These are phyloP conservation scores for Mesostigma viride DNA, from an alignment of 139 green algal genomes.

Conservation along the genomic window DNA sequence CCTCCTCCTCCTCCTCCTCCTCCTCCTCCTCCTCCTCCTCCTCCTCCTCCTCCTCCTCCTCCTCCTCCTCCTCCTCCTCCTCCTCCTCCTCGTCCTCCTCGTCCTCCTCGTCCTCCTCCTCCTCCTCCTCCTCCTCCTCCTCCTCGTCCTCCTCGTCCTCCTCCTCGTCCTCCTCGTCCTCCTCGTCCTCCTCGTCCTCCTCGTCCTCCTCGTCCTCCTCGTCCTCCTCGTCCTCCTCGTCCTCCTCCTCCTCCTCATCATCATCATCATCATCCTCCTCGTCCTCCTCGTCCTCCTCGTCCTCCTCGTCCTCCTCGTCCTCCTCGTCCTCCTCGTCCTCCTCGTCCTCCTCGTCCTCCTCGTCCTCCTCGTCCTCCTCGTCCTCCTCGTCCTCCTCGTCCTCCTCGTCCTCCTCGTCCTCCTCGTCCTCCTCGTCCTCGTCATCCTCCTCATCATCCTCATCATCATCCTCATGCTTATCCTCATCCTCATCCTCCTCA, in stretches of 20 bases:
- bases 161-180: background rate
- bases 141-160: background rate
- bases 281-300: background rate
- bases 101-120: background rate
- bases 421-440: background rate
- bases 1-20: background rate
- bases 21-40: background rate
- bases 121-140: background rate
- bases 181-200: background rate
- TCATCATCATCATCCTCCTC: too few species aligned
- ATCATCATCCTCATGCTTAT: too few species aligned
- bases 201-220: background rate
- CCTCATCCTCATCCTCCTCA: too few species aligned
- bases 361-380: background rate
- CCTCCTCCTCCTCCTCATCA: too few species aligned
- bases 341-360: background rate
- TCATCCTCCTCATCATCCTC: too few species aligned
- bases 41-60: constrained; percentile 1
- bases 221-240: background rate
- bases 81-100: background rate
- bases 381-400: background rate
- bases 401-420: background rate
- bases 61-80: background rate
- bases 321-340: background rate
- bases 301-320: background rate